Evolutionary conservation across 257 asterid genomes (phyloP).

Genomic region (Petunia axillaris): DNA sequence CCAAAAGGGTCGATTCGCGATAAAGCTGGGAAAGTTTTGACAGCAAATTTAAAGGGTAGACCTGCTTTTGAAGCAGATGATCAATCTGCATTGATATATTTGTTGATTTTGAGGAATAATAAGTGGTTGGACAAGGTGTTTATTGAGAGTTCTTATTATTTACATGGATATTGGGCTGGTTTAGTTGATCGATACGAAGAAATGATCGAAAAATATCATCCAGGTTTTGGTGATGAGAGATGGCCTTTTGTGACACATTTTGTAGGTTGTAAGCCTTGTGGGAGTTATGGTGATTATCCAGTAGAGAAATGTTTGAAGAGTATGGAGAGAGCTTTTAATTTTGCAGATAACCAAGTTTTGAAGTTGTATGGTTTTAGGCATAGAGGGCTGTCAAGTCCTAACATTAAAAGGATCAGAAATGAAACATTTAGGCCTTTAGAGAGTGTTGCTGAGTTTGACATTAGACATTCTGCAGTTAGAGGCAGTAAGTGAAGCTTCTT

Average conservation of each 20-base stretch:
- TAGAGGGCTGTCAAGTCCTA: constrained; percentile 45
- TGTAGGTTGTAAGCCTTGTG: constrained; percentile 59
- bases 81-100: constrained; percentile 46
- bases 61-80: constrained; percentile 47
- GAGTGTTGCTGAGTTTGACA: constrained; percentile 15
- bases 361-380: constrained; percentile 48
- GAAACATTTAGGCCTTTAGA: constrained; percentile 42
- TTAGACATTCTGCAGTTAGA: constrained; percentile 16
- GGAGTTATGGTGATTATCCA: constrained; percentile 49
- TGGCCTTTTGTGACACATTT: constrained; percentile 66
- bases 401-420: constrained; percentile 45
- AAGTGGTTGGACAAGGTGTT: constrained; percentile 52
- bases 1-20: constrained; percentile 45
- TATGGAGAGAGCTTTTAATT: constrained; percentile 59
- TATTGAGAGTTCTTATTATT: constrained; percentile 50
- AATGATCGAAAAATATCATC: constrained; percentile 29
- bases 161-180: constrained; percentile 55
- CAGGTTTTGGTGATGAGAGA: constrained; percentile 51
- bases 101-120: constrained; percentile 38
- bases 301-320: constrained; percentile 50
- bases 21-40: constrained; percentile 45
- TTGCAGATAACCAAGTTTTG: constrained; percentile 59
- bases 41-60: constrained; percentile 49
- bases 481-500: not conserved
- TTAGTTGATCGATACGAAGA: constrained; percentile 52